A percentile compares a stretch with the other conserved stretches of the same genome.
phyloP scores from a whole-genome alignment of 768 basidiomycete genomes.

The Pilatotrama ljubarskyi region DNA sequence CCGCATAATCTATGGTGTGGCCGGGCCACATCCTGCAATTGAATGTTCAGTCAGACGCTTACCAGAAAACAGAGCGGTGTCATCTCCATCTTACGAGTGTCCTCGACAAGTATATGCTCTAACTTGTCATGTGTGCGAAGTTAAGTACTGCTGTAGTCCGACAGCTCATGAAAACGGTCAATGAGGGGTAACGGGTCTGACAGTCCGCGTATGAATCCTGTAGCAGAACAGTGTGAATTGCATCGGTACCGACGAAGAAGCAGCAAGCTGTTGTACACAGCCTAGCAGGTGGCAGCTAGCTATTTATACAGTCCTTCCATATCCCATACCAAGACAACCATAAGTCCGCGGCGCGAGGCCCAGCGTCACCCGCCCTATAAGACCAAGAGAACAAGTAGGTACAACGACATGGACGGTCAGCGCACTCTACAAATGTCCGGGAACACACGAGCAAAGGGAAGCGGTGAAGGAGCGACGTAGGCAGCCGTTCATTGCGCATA shows the following conservation, averaged over 20 bases:
- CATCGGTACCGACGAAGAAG: neutral
- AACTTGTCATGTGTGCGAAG: no score
- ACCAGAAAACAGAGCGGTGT: no score
- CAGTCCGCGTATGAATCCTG: neutral
- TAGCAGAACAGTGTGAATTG: neutral
- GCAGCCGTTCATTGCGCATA: slow-evolving; percentile 9
- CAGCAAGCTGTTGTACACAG: slow-evolving; percentile 2
- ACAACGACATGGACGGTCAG: neutral
- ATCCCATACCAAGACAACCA: neutral
- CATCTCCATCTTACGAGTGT: no score
- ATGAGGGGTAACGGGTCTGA: neutral
- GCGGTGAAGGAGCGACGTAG: neutral
- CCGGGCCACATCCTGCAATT: no score
- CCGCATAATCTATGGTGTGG: neutral
- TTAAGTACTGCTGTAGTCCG: no score
- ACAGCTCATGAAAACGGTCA: no score
- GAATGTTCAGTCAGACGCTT: no score
- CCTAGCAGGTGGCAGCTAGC: neutral
- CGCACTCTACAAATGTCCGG: slow-evolving; percentile 8
- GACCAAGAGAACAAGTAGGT: neutral
- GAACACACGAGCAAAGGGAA: neutral
- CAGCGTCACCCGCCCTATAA: neutral
- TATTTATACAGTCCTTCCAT: slow-evolving; percentile 16
- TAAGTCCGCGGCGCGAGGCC: neutral
- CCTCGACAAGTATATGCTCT: no score